phyloP scores from a whole-genome alignment of 441 rosid species.

The Gossypium aridum region DNA sequence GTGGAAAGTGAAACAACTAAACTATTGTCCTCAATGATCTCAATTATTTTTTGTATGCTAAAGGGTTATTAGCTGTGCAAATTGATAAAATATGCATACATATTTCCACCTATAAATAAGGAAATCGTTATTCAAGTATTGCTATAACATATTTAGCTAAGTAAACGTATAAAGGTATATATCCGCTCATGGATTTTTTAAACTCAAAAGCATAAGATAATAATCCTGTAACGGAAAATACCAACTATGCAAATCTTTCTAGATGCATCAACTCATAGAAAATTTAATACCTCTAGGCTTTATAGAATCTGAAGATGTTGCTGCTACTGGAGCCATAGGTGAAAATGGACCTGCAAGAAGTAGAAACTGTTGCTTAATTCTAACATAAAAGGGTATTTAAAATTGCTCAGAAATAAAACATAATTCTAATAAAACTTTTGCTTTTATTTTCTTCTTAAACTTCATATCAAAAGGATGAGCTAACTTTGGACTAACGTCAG shows the following conservation, averaged over 20 bases:
- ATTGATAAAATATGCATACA: background rate
- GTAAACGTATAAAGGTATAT: background rate
- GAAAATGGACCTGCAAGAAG: slow-evolving; percentile 29
- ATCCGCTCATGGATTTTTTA: background rate
- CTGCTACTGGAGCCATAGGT: slow-evolving; percentile 53
- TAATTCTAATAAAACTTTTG: background rate
- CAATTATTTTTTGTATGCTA: background rate
- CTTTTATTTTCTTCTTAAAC: background rate
- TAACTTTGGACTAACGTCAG: background rate
- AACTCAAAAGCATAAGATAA: background rate
- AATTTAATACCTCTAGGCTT: slow-evolving; percentile 70
- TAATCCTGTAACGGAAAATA: background rate
- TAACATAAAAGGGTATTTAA: background rate
- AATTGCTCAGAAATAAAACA: background rate
- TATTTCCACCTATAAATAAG: background rate
- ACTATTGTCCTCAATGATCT: background rate
- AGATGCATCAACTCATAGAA: background rate
- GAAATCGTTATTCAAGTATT: background rate
- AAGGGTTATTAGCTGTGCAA: background rate
- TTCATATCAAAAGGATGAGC: background rate
- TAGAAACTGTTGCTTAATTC: background rate
- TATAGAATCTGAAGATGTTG: slow-evolving; percentile 37
- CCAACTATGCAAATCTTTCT: background rate
- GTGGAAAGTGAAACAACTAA: background rate
- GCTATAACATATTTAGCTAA: background rate